phyloP scores from a whole-genome alignment of 2,329 filamentous ascomycete species.

The Ascosphaera acerosa region DNA sequence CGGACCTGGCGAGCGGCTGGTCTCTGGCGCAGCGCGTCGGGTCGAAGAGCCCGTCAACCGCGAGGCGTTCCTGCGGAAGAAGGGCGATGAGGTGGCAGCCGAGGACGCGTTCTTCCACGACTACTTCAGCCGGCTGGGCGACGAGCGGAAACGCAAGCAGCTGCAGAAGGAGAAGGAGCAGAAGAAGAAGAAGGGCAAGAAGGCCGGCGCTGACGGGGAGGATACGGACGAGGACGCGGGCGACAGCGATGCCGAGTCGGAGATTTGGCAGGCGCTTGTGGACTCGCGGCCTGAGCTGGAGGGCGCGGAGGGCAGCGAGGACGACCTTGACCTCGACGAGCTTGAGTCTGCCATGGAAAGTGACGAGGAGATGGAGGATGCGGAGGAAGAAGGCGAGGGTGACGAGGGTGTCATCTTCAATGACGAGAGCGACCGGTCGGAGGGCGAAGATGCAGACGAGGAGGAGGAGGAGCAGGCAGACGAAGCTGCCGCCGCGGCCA shows the following conservation, averaged over 20 bases:
- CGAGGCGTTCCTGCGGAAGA: conserved; percentile 76
- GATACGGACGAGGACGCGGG: conserved; percentile 22
- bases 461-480: conserved; percentile 20
- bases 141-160: conserved; percentile 31
- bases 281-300: conserved; percentile 55
- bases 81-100: conserved; percentile 59
- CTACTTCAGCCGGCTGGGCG: conserved; percentile 63
- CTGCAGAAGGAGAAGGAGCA: conserved; percentile 26
- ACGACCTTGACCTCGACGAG: conserved; percentile 30
- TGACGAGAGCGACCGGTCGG: conserved; percentile 22
- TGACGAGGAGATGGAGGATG: conserved; percentile 18
- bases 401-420: conserved; percentile 26
- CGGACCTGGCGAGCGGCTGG: conserved; percentile 33
- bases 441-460: conserved; percentile 22
- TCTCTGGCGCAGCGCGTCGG: conserved; percentile 33
- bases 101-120: conserved; percentile 97
- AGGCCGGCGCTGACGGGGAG: conserved; percentile 16
- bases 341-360: conserved; percentile 27
- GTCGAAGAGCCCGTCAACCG: conserved; percentile 50
- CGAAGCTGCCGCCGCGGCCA: conserved; percentile 11
- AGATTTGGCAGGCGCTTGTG: conserved; percentile 81
- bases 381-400: conserved; percentile 14
- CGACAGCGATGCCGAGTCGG: conserved; percentile 45
- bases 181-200: conserved; percentile 16
- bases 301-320: conserved; percentile 30